Evolutionary conservation across 2,329 filamentous ascomycete genomes (phyloP).

Genomic region (Stachybotrys elegans): DNA sequence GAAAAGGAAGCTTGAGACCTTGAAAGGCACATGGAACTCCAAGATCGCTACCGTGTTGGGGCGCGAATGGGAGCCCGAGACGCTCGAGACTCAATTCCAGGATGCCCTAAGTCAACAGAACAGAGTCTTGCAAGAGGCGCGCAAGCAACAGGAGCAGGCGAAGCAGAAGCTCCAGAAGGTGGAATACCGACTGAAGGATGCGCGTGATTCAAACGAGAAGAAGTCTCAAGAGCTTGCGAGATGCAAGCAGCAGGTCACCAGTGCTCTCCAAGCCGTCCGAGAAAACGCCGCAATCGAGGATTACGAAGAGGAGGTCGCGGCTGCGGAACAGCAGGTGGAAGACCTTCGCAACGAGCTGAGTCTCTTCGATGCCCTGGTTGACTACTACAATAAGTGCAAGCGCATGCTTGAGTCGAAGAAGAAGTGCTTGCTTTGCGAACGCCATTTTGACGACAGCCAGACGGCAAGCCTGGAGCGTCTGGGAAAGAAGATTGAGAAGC

Average conservation of each 20-base stretch:
- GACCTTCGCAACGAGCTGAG: conserved; percentile 62
- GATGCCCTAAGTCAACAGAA: conserved; percentile 52
- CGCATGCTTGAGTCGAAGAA: conserved; percentile 62
- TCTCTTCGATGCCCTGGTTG: conserved; percentile 62
- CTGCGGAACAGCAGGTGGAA: conserved; percentile 53
- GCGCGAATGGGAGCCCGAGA: conserved; percentile 60
- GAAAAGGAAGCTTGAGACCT: conserved; percentile 69
- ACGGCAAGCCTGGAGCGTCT: conserved; percentile 57
- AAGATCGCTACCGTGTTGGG: conserved; percentile 64
- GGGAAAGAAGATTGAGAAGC: conserved; percentile 60
- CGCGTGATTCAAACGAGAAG: conserved; percentile 58
- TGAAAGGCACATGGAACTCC: conserved; percentile 68
- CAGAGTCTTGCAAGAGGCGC: conserved; percentile 56
- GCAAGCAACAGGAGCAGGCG: conserved; percentile 64
- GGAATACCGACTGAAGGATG: conserved; percentile 65
- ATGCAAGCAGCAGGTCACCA: conserved; percentile 53
- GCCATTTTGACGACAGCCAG: conserved; percentile 58
- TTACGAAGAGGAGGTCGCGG: conserved; percentile 44
- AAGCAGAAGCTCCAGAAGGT: conserved; percentile 71
- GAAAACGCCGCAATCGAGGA: conserved; percentile 46
- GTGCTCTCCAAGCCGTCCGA: conserved; percentile 40
- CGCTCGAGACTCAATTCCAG: conserved; percentile 68
- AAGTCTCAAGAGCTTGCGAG: conserved; percentile 57
- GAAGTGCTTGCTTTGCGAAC: conserved; percentile 70
- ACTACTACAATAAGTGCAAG: conserved; percentile 68